These are phyloP conservation scores for Lasiosphaeria hispida DNA, from an alignment of 495 filamentous ascomycete species.

Conservation along the genomic window DNA sequence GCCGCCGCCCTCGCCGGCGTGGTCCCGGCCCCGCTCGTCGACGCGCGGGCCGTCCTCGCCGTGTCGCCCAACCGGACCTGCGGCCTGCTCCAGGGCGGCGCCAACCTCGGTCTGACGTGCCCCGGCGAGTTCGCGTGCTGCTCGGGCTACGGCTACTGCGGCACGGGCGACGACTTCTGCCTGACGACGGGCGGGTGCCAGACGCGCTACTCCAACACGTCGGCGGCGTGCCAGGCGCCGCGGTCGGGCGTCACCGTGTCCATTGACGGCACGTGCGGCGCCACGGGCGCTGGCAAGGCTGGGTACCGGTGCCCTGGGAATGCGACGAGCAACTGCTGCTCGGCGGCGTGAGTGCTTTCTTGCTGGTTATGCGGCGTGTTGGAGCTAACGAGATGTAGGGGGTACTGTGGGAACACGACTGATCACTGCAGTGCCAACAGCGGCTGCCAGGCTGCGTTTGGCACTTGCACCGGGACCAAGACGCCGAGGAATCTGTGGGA, in stretches of 20 bases:
- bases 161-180: slow-evolving; percentile 34
- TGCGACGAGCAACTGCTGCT: slow-evolving; percentile 28
- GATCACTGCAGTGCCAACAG: slow-evolving; percentile 29
- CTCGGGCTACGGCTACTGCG: slow-evolving; percentile 38
- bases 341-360: slow-evolving; percentile 27
- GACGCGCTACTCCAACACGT: slow-evolving; percentile 32
- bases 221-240: slow-evolving; percentile 30
- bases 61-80: slow-evolving; percentile 38
- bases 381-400: slow-evolving; percentile 21
- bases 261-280: slow-evolving; percentile 37
- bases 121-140: slow-evolving; percentile 32
- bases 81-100: slow-evolving; percentile 25
- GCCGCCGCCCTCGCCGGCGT: slow-evolving; percentile 9
- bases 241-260: slow-evolving; percentile 27
- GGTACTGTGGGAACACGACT: slow-evolving; percentile 36
- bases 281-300: slow-evolving; percentile 26
- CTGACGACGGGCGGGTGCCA: slow-evolving; percentile 36
- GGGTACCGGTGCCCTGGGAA: slow-evolving; percentile 35
- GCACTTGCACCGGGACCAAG: slow-evolving; percentile 27
- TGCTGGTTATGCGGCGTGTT: not conserved
- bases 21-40: not conserved
- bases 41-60: slow-evolving; percentile 14
- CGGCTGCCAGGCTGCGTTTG: slow-evolving; percentile 34
- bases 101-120: slow-evolving; percentile 35
- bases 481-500: not conserved